Conservation (phyloP, 2,329 filamentous ascomycete genomes). For the Pseudogymnoascus sp. region DNA sequence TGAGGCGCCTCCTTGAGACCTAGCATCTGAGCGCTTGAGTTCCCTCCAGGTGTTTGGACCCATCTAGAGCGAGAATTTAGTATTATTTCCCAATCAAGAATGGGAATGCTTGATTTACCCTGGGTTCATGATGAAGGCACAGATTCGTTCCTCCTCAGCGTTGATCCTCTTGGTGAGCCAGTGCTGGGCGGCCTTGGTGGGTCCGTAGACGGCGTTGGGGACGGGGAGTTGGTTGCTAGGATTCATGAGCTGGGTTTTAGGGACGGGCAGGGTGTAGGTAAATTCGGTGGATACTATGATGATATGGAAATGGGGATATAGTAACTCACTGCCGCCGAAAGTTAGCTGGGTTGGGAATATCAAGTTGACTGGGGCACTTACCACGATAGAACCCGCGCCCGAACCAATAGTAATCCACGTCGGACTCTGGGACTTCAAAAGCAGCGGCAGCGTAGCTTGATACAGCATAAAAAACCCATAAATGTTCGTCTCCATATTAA, state of each 20-base stretch:
- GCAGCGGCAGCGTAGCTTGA: slow-evolving; percentile 30
- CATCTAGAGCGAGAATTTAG: slow-evolving; percentile 19
- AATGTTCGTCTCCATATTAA: slow-evolving; percentile 28
- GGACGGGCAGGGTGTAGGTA: background rate
- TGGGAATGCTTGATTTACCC: slow-evolving; percentile 16
- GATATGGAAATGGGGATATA: background rate
- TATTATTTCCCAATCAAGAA: background rate
- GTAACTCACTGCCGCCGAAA: background rate
- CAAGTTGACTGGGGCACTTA: background rate
- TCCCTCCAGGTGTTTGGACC: slow-evolving; percentile 26
- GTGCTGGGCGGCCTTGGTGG: slow-evolving; percentile 31
- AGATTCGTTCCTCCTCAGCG: slow-evolving; percentile 23
- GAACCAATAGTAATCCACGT: slow-evolving; percentile 32
- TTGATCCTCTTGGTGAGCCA: slow-evolving; percentile 29
- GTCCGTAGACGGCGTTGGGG: slow-evolving; percentile 27
- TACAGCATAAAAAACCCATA: slow-evolving; percentile 30
- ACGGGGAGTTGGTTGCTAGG: slow-evolving; percentile 19
- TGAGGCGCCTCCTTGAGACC: slow-evolving; percentile 20
- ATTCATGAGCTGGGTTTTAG: background rate
- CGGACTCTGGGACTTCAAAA: slow-evolving; percentile 29
- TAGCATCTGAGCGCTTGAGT: slow-evolving; percentile 20
- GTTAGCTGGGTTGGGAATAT: background rate
- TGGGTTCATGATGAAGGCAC: slow-evolving; percentile 22
- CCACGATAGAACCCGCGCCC: slow-evolving; percentile 24
- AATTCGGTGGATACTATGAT: background rate